Evolutionary conservation across 1,284 basidiomycete species (phyloP).

Genomic region (Taiwanofungus camphoratus): DNA sequence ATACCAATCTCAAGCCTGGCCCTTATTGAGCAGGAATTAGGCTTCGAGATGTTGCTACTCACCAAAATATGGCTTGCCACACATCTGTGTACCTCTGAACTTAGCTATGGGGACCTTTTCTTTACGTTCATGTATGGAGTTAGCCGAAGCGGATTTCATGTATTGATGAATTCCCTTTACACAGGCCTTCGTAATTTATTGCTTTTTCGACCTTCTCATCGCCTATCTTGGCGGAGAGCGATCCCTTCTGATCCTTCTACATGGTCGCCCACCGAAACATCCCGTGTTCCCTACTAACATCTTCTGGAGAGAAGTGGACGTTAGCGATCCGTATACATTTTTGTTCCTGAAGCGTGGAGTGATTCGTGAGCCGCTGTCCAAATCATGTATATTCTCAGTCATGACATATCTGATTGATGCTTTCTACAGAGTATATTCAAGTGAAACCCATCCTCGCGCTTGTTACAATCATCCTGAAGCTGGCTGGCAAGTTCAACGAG

Average conservation of each 20-base stretch:
- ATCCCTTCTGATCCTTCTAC: constrained; percentile 84
- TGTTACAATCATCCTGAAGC: constrained; percentile 83
- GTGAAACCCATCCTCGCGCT: constrained; percentile 89
- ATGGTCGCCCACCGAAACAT: constrained; percentile 83
- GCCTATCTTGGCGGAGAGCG: constrained; percentile 92
- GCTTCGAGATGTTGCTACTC: too few relatives aligned
- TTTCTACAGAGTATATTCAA: constrained; percentile 85
- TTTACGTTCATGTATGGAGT: too few relatives aligned
- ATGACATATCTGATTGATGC: constrained; percentile 10
- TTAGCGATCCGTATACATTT: constrained; percentile 92
- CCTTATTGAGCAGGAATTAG: too few relatives aligned
- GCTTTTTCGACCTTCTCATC: constrained; percentile 79
- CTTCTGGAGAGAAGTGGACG: constrained; percentile 77
- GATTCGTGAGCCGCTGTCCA: constrained; percentile 58
- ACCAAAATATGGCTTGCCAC: too few relatives aligned
- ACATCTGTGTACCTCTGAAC: too few relatives aligned
- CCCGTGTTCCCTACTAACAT: constrained; percentile 84
- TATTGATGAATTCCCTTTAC: too few relatives aligned
- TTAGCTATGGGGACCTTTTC: too few relatives aligned
- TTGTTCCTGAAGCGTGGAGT: constrained; percentile 93
- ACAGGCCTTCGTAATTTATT: constrained; percentile 96
- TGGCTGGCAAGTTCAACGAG: constrained; percentile 84
- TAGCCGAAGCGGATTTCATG: too few relatives aligned
- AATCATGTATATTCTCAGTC: background rate
- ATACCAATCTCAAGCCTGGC: background rate